A percentile compares a stretch with the other conserved stretches of the same genome.
phyloP scores from a whole-genome alignment of 2,329 filamentous ascomycete species.

The Lecanoromycetidae sp. region DNA sequence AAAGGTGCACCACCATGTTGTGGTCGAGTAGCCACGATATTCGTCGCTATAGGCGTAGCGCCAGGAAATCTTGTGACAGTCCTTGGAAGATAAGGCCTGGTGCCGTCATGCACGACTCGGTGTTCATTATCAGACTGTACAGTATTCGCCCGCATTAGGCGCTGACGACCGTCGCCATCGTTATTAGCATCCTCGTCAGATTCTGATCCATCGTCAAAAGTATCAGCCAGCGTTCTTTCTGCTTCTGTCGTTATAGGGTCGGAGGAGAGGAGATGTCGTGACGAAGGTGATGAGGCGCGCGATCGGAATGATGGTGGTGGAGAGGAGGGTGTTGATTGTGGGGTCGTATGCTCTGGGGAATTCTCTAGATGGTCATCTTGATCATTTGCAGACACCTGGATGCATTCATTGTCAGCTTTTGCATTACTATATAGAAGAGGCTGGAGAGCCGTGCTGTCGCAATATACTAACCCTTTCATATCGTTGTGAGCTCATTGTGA shows the following conservation, averaged over 20 bases:
- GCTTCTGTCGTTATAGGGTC: conserved; percentile 45
- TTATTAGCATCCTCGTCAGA: conserved; percentile 57
- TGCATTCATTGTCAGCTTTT: background rate
- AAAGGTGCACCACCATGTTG: conserved; percentile 21
- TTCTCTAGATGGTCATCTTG: conserved; percentile 9
- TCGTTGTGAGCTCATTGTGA: conserved; percentile 18
- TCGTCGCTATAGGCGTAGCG: background rate
- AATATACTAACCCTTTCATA: conserved; percentile 17
- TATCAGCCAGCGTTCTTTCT: conserved; percentile 76
- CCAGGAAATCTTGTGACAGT: conserved; percentile 12
- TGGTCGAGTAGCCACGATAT: conserved; percentile 2
- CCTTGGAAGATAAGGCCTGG: conserved; percentile 28
- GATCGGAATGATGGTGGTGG: conserved; percentile 43
- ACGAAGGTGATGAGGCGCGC: conserved; percentile 56
- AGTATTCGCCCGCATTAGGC: conserved; percentile 61
- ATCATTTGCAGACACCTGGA: conserved; percentile 16
- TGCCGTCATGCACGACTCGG: conserved; percentile 22
- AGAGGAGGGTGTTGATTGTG: conserved; percentile 12
- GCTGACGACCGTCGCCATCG: conserved; percentile 69
- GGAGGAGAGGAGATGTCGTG: conserved; percentile 41
- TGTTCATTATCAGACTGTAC: conserved; percentile 20
- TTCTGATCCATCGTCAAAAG: conserved; percentile 74
- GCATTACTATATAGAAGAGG: background rate
- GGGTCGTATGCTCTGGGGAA: background rate
- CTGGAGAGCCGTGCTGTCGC: background rate